Evolutionary conservation across 1,284 basidiomycete genomes (phyloP).

Genomic region (Heterobasidion annosum): DNA sequence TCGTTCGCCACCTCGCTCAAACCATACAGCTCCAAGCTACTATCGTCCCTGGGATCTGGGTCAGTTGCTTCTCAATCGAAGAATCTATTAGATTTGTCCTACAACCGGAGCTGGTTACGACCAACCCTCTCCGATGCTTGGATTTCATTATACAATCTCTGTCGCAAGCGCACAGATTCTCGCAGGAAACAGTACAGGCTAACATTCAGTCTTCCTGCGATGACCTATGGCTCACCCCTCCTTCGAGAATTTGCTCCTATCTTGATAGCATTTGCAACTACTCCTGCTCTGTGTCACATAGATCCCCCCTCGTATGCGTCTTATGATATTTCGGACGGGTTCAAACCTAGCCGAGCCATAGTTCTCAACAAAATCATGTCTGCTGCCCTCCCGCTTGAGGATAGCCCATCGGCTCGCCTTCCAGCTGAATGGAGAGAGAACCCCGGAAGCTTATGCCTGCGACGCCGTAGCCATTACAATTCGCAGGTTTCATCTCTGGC

Average conservation of each 20-base stretch:
- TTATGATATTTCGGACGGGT: neutral
- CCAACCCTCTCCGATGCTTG: neutral
- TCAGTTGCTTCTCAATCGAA: neutral
- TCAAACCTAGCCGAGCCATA: neutral
- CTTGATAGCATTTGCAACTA: neutral
- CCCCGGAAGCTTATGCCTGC: neutral
- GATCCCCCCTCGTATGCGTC: neutral
- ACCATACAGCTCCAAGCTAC: neutral
- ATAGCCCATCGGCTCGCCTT: neutral
- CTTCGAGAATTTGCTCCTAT: neutral
- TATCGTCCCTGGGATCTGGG: neutral
- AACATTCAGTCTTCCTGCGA: constrained; percentile 4
- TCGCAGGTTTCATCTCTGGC: neutral
- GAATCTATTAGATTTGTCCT: neutral
- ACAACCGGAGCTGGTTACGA: neutral
- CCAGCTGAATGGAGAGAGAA: neutral
- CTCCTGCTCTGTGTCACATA: neutral
- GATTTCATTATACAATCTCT: constrained; percentile 6
- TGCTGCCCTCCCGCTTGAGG: neutral
- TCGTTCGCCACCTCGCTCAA: neutral
- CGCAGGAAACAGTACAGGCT: neutral
- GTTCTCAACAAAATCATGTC: neutral
- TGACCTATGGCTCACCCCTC: constrained; percentile 1
- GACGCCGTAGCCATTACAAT: neutral
- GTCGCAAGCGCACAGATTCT: neutral